Base-by-base conservation (phyloP, 805 yeast species). In the Lachancea waltii region DNA sequence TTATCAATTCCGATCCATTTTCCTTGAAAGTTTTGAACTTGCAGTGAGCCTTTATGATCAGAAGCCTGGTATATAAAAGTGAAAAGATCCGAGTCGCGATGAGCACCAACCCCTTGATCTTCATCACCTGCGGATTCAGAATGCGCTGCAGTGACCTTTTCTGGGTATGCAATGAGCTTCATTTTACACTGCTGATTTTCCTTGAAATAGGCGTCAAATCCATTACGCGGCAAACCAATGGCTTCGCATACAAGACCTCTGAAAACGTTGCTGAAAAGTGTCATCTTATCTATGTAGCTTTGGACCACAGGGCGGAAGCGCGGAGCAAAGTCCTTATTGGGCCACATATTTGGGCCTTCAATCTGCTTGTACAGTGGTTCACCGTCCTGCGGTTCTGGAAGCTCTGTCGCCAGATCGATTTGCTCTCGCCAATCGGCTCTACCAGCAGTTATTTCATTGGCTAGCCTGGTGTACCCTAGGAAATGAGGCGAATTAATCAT, bases 61-160 rank as follows among this genome's bases (percentile, higher is more conserved):
- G 73, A 62, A 8, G 77, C 82, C 49, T 79, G 83, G 46, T 68
- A 72, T 9, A 79, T 75, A 51, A 67, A 75, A 0, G 84, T 78
- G 20, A 79, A 50, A 49, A 79, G 64, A 38, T 77, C 82, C 3
- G 79, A 73, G 49, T 81, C 87, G 41, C 82, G 68, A 50, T 80
- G 86, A 3, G 82, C 79, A 1, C 84, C 83, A 13, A 69, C 73
- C 0, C 81, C 82, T 47, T 73, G 79, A 8, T 40, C 58, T 4
- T 61, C 49, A 7, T 55, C 46, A 10, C 60, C 57, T 15, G 56
- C 44, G n/a, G 4, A 5, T 22, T 20, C 26, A 3, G 17, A 21
- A 4, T 21, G 35, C 18, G 23, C 6, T 5, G 6, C 16, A 15
- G n/a, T 9, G 6, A 7, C 4, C 17, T 16, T 24, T 58, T 56